phyloP scores from a whole-genome alignment of 768 basidiomycete species.

The Mrakia hoshinonis region DNA sequence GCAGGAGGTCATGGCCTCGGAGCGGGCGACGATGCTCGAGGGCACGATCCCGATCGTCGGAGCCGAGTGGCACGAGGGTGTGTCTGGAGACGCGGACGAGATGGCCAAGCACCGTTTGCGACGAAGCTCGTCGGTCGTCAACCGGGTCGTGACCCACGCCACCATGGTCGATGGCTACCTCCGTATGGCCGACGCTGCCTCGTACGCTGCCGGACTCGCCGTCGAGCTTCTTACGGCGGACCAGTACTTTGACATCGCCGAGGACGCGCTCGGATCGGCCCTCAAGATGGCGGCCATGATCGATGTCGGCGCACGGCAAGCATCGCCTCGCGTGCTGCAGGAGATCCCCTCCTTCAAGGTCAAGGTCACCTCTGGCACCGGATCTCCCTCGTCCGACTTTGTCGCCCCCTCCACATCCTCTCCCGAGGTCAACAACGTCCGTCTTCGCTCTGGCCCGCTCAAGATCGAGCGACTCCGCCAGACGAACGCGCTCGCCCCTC shows the following conservation, averaged over 20 bases:
- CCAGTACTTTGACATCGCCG: conserved; percentile 24
- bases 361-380: background rate
- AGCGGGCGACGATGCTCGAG: conserved; percentile 34
- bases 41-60: conserved; percentile 30
- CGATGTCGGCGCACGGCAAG: background rate
- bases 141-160: background rate
- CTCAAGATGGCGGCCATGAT: background rate
- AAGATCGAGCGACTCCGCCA: conserved; percentile 25
- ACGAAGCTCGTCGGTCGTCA: conserved; percentile 16
- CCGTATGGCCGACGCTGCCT: conserved; percentile 14
- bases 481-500: conserved; percentile 15
- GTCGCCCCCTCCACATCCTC: conserved; percentile 1
- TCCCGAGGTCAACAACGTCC: conserved; percentile 10
- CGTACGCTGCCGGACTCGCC: conserved; percentile 22
- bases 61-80: conserved; percentile 16
- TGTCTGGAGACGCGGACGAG: conserved; percentile 2
- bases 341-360: background rate
- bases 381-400: background rate
- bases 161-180: conserved; percentile 17
- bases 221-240: conserved; percentile 15
- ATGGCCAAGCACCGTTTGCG: conserved; percentile 1
- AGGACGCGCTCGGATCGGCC: conserved; percentile 15
- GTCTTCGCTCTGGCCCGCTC: conserved; percentile 15
- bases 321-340: background rate
- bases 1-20: conserved; percentile 36